A percentile compares a stretch with the other conserved stretches of the same genome.
Conservation (phyloP, 352 stramenopile species). For the Phytophthora hibernalis region DNA sequence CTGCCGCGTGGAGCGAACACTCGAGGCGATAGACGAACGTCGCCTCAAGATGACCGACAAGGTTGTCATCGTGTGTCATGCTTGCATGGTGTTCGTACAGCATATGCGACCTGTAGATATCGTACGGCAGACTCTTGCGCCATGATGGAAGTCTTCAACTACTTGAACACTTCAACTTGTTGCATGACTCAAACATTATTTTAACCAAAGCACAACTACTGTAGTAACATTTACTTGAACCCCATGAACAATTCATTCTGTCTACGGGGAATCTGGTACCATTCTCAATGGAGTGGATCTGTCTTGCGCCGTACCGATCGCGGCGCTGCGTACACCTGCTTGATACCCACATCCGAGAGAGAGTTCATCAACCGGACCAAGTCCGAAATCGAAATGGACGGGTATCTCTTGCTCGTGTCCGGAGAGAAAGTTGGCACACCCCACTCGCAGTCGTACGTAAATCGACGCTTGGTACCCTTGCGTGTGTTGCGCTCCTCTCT, state of each 20-base stretch:
- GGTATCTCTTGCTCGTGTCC: slow-evolving; percentile 8
- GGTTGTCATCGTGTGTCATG: slow-evolving; percentile 26
- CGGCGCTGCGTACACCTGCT: background rate
- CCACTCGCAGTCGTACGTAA: slow-evolving; percentile 8
- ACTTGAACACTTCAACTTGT: background rate
- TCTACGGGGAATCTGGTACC: background rate
- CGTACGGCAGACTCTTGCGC: slow-evolving; percentile 20
- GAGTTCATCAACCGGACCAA: slow-evolving; percentile 9
- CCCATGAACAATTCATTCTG: background rate
- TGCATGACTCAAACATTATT: background rate
- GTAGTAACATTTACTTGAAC: no score
- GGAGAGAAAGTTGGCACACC: slow-evolving; percentile 3
- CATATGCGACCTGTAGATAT: slow-evolving; percentile 38
- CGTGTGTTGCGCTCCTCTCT: background rate
- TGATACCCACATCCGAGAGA: slow-evolving; percentile 3
- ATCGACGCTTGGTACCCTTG: background rate
- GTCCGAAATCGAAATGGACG: slow-evolving; percentile 20
- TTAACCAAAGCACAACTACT: background rate
- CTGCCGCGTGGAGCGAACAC: slow-evolving; percentile 31
- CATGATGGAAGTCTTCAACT: slow-evolving; percentile 12
- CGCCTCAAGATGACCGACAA: slow-evolving; percentile 29
- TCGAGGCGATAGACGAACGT: slow-evolving; percentile 28
- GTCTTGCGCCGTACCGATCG: slow-evolving; percentile 9
- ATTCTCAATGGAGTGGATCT: slow-evolving; percentile 10
- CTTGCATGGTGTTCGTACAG: slow-evolving; percentile 34